Evolutionary conservation across 1,284 basidiomycete species (phyloP).

Genomic region (Mycosarcoma maydis): DNA sequence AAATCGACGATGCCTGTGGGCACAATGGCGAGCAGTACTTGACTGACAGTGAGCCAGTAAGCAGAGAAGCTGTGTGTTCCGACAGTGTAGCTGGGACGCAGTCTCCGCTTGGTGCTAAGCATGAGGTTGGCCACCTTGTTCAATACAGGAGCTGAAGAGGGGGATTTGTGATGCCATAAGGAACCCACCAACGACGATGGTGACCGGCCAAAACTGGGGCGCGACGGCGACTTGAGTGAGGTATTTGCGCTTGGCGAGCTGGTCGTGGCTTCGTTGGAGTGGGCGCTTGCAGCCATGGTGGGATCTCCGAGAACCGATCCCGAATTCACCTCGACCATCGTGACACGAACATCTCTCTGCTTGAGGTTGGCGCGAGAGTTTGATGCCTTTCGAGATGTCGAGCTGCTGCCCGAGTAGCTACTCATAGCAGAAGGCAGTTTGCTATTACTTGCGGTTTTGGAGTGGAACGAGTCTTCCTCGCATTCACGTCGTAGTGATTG

Average conservation of each 20-base stretch:
- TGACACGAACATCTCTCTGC: slow-evolving; percentile 48
- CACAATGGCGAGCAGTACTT: slow-evolving; percentile 34
- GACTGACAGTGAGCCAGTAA: slow-evolving; percentile 44
- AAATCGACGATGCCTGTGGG: slow-evolving; percentile 45
- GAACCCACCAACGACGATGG: slow-evolving; percentile 43
- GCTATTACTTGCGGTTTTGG: slow-evolving; percentile 45
- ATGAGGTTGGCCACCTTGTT: slow-evolving; percentile 45
- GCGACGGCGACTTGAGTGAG: slow-evolving; percentile 22
- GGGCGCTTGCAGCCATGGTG: not conserved
- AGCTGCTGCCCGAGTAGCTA: slow-evolving; percentile 5
- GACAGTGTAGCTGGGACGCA: slow-evolving; percentile 44
- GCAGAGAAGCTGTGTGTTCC: slow-evolving; percentile 30
- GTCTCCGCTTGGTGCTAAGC: slow-evolving; percentile 41
- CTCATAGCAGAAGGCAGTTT: slow-evolving; percentile 12
- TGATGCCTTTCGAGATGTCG: slow-evolving; percentile 16
- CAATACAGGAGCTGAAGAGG: slow-evolving; percentile 42
- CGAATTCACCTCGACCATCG: slow-evolving; percentile 42
- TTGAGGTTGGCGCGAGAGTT: slow-evolving; percentile 17
- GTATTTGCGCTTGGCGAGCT: slow-evolving; percentile 5
- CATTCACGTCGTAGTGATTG: slow-evolving; percentile 52
- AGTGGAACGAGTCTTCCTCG: slow-evolving; percentile 48
- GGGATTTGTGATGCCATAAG: slow-evolving; percentile 45
- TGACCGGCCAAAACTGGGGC: slow-evolving; percentile 35
- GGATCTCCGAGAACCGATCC: slow-evolving; percentile 40
- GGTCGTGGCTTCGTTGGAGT: slow-evolving; percentile 5